Evolutionary conservation across 2,329 filamentous ascomycete species (phyloP), one percentile per base, ranked within the genome.

Genomic region (Graphilbum sp.): DNA sequence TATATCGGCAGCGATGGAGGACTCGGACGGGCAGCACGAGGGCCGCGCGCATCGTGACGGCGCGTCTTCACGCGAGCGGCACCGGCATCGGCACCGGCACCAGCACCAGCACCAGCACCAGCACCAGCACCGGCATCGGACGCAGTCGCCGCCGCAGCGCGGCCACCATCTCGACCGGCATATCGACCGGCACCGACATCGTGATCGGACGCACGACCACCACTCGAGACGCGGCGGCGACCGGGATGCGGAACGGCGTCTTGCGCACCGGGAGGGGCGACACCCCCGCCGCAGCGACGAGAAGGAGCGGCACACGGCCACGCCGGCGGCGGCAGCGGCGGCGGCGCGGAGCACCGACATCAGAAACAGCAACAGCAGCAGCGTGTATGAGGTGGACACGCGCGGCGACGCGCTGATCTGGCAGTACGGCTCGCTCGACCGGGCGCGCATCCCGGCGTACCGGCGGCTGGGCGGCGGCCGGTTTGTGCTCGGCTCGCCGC

Each of bases 351-450:
- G n/a, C n/a, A n/a, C n/a, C n/a, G n/a, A n/a, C n/a, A n/a, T n/a
- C n/a, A n/a, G n/a, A n/a, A n/a, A n/a, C n/a, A n/a, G n/a, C 18
- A 37, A 21, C 16, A 37, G 42, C 17, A 39, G 47, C 25, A 40
- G 48, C 30, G 51, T 67, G 4, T 87, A 72, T 52, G 49, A 72
- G 33, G 50, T 82, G 37, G 88, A 96, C 55, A 72, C 63, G 32
- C 75, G 74, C 50, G 87, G 88, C 0, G 88, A 96, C 49, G 62
- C 67, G 5, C 67, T 85, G 35, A 85, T 90, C 46, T 55, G 79
- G 33, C 68, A 69, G 20, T 95, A 87, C 53, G 83, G 82, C 2
- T 69, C 72, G 21, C 66, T 81, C 30, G 75, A 94, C 52, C 72
- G 72, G 27, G 81, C 80, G 45, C 70, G 68, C 38, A 59, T 92